Percentiles rank a stretch among this genome's conserved stretches.
phyloP scores from a whole-genome alignment of 2,329 filamentous ascomycete genomes.

The Sclerotinia spermophila region DNA sequence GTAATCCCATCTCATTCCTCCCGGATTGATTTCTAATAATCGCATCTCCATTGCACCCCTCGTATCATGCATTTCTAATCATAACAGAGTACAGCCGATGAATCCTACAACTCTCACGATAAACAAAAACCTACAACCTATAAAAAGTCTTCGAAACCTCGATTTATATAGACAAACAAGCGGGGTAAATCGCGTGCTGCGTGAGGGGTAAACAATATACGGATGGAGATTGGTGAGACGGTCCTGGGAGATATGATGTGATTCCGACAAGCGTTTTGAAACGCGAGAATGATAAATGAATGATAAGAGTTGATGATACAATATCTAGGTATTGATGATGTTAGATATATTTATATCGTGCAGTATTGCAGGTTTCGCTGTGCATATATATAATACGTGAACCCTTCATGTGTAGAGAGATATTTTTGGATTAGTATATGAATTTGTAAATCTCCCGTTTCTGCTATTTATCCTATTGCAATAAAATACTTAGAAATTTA shows the following conservation, averaged over 20 bases:
- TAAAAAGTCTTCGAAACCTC: neutral
- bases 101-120: neutral
- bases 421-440: neutral
- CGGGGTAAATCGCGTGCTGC: constrained; percentile 10
- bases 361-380: neutral
- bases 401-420: neutral
- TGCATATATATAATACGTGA: neutral
- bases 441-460: neutral
- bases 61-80: neutral
- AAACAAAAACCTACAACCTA: neutral
- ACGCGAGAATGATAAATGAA: too few relatives aligned
- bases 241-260: neutral
- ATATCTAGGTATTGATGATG: neutral
- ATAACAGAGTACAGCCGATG: neutral
- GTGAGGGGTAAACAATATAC: neutral
- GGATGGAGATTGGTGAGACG: neutral
- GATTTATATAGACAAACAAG: neutral
- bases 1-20: neutral
- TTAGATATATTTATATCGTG: neutral
- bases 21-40: neutral
- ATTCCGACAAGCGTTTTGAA: neutral
- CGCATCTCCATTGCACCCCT: neutral
- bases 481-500: neutral
- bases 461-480: neutral
- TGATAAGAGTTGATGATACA: neutral